Base-by-base conservation (phyloP, 306 rosid species). In the Astragalus glycyphyllos region DNA sequence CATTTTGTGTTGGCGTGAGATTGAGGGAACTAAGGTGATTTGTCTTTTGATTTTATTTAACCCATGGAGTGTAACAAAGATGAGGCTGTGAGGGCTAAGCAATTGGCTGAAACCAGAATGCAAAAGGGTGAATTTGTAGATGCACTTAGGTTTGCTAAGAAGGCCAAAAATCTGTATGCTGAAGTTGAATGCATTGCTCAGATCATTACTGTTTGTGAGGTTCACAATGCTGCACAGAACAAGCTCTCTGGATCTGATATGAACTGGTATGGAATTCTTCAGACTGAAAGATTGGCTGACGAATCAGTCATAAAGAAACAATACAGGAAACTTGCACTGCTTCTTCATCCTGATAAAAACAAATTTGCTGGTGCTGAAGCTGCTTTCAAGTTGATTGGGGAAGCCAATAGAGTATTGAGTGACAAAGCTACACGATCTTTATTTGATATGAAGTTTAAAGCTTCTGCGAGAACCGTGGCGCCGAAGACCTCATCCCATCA, bases 51-150 rank as follows among this genome's bases (percentile, higher is more conserved):
- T 51, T 57, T 75, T 48, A 17, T 44, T 68, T 62, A 80, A 46
- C 11, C 47, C 37, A 94, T 94, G 98, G 98, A 94, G 77, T 94
- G 96, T 81, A 94, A 94, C 89, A 94, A 84, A 80, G 97, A 90
- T 2, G 96, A 90, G 83, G 98, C 97, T 51, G 0, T 80, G 73
- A 86, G 82, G 85, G 97, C 97, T 7, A 83, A 79, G 89, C 58
- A 82, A 58, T 47, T 90, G 47, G 93, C 97, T 0, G 95, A 90
- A 42, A 80, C 48, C 65, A 94, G 63, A 81, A 69, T 94, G 91
- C 86, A 84, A 41, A 67, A 0, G 29, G 75, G 79, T n/a, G 92
- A 94, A 56, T 94, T 84, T 83, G 58, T 45, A 5, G 97, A 86
- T 73, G 98, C 95, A 0, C 77, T 66, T 77, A 90, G 71, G 87